Base-by-base conservation (phyloP, 2,329 filamentous ascomycete genomes). In the Pyrenochaeta sp. region DNA sequence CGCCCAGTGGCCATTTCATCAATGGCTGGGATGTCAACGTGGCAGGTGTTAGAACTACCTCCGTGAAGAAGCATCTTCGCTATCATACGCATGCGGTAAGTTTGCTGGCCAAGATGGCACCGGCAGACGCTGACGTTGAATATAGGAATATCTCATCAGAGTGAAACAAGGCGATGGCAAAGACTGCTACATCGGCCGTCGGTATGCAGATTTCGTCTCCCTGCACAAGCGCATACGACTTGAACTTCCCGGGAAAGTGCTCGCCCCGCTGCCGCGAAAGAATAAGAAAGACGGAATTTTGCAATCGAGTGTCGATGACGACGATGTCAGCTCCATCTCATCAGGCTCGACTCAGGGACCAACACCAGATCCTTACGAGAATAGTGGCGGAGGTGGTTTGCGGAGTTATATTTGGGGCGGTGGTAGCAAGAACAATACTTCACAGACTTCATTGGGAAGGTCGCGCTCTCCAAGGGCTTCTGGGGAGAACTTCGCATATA, bases 21-120 rank as follows among this genome's bases (percentile, higher is more conserved):
- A 93, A 99, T 68, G 90, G 91, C 20, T 97, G 94, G 94, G 94
- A 97, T 69, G 85, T 96, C 56, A 99, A 99, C 68, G 87, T 99
- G 35, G 90, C 93, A 8, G 91, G 87, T 27, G 94, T 97, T 35
- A 83, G 92, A 51, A 85, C 90, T 18, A 88, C 84, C 2, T 86
- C 85, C 6, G 79, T 91, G 38, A 96, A 93, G 78, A 85, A 91
- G 63, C 96, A 90, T 47, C 85, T 97, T 19, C 81, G 93, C 45
- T 86, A 94, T 63, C 94, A 96, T 69, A 89, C 91, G 60, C 93
- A 97, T 77, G 90, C 94, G 39, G 89, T 90, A 75, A 73, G 86
- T 76, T 17, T 11, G 19, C 4, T 20, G 19, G 17, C 11, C 13
- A 19, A n/a, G 3, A 26, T 27, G 3, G 27, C 19, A 18, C n/a